Evolutionary conservation across 2,329 filamentous ascomycete genomes (phyloP).

Genomic region (Penicillium sp.): DNA sequence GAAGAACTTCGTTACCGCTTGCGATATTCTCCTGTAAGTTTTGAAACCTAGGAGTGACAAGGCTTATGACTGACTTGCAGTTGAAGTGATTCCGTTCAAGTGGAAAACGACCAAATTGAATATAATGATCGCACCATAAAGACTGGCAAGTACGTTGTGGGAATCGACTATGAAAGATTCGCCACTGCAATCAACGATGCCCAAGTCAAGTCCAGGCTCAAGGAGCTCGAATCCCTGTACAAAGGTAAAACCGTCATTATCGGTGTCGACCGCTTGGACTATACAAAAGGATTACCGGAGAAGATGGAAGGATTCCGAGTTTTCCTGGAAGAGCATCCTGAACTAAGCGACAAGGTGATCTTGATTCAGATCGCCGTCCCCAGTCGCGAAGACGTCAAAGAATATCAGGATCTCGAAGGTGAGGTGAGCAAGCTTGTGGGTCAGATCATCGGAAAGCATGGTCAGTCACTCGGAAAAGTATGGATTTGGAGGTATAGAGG

Average conservation of each 20-base stretch:
- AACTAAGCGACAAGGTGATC: conserved; percentile 91
- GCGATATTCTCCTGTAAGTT: conserved; percentile 74
- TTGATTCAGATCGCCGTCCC: conserved; percentile 92
- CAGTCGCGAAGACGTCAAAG: conserved; percentile 80
- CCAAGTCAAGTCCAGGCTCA: conserved; percentile 73
- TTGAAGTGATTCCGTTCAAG: not conserved
- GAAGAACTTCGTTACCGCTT: conserved; percentile 85
- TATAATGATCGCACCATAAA: conserved; percentile 79
- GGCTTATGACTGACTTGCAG: not conserved
- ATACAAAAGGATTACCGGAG: conserved; percentile 95
- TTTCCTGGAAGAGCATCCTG: conserved; percentile 85
- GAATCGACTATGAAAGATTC: conserved; percentile 82
- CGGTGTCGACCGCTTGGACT: conserved; percentile 86
- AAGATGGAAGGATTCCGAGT: conserved; percentile 88
- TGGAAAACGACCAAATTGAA: conserved; percentile 54
- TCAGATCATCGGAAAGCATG: conserved; percentile 58
- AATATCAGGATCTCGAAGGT: conserved; percentile 89
- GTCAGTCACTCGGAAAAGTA: conserved; percentile 57
- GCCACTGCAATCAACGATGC: not conserved
- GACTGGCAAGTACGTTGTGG: conserved; percentile 87
- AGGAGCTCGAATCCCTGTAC: conserved; percentile 75
- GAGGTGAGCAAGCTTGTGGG: conserved; percentile 92
- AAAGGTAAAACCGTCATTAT: conserved; percentile 87
- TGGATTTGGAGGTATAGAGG: conserved; percentile 57
- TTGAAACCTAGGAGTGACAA: not conserved